These are phyloP conservation scores for Lavandula angustifolia DNA, from an alignment of 257 asterid genomes.

Conservation along the genomic window DNA sequence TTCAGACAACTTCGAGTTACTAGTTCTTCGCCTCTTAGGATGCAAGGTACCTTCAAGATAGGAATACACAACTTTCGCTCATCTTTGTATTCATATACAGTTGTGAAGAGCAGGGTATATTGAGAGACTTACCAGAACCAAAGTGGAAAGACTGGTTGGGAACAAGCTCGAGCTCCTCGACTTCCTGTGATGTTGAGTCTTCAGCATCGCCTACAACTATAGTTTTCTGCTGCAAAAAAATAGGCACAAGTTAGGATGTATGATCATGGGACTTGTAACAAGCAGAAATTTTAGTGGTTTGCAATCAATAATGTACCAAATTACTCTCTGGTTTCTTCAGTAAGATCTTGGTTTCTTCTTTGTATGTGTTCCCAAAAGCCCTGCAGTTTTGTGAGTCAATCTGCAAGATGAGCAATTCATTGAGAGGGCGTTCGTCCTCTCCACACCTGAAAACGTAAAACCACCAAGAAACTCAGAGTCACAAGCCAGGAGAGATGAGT, in stretches of 20 bases:
- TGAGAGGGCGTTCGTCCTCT: conserved; percentile 87
- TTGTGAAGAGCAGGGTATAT: not conserved
- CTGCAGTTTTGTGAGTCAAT: conserved; percentile 40
- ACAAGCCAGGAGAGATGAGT: not conserved
- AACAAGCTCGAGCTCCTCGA: conserved; percentile 48
- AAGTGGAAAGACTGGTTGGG: conserved; percentile 41
- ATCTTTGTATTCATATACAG: not conserved
- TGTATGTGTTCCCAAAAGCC: conserved; percentile 33
- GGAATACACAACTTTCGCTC: conserved; percentile 18
- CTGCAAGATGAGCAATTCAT: conserved; percentile 73
- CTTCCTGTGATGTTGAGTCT: conserved; percentile 40
- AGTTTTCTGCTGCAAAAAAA: conserved; percentile 39
- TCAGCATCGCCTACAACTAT: conserved; percentile 38
- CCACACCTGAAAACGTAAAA: conserved; percentile 66
- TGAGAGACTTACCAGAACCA: conserved; percentile 44
- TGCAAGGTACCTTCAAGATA: conserved; percentile 56
- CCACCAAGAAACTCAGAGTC: conserved; percentile 11
- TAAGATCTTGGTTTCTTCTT: conserved; percentile 44
- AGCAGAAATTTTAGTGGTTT: not conserved
- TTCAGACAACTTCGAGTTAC: conserved; percentile 40
- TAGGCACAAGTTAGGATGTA: not conserved
- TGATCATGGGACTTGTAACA: not conserved
- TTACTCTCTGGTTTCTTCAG: conserved; percentile 38
- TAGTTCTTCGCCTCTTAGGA: conserved; percentile 71
- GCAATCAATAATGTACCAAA: conserved; percentile 33